These are phyloP conservation scores for Wickerhamiella occidentalis DNA, from an alignment of 805 yeast genomes.

Conservation along the genomic window DNA sequence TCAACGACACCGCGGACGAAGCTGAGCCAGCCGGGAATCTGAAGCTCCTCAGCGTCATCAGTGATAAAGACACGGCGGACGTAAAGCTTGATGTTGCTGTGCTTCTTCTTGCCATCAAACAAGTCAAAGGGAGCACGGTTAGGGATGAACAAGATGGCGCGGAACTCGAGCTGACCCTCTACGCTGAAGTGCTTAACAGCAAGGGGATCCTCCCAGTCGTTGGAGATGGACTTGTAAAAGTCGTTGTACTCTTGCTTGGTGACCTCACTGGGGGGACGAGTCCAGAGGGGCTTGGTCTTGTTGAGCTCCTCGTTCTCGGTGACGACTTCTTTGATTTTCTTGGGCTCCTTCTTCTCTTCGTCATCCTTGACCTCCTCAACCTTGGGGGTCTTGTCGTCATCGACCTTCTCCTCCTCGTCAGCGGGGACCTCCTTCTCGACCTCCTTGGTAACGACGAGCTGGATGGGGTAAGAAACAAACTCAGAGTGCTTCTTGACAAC, in stretches of 20 bases:
- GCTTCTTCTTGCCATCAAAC: slow-evolving; percentile 98
- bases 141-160: slow-evolving; percentile 94
- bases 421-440: slow-evolving; percentile 94
- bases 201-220: slow-evolving; percentile 99
- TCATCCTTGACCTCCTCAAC: slow-evolving; percentile 70
- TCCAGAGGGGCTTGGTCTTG: slow-evolving; percentile 99
- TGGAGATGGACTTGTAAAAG: slow-evolving; percentile 97
- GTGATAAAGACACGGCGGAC: slow-evolving; percentile 99
- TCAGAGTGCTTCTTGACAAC: slow-evolving; percentile 99
- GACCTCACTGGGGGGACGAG: slow-evolving; percentile 96
- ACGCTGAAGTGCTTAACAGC: slow-evolving; percentile 99
- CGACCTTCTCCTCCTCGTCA: slow-evolving; percentile 50
- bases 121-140: slow-evolving; percentile 98
- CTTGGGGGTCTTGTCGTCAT: slow-evolving; percentile 55
- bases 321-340: slow-evolving; percentile 84
- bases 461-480: slow-evolving; percentile 98
- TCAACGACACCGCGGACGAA: slow-evolving; percentile 99
- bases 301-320: slow-evolving; percentile 96
- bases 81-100: slow-evolving; percentile 94
- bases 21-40: slow-evolving; percentile 93
- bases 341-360: slow-evolving; percentile 62
- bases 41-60: slow-evolving; percentile 95
- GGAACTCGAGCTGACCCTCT: slow-evolving; percentile 99
- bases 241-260: slow-evolving; percentile 98
- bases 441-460: slow-evolving; percentile 95